phyloP scores from a whole-genome alignment of 495 filamentous ascomycete species.

The Penicillium diatomitis region DNA sequence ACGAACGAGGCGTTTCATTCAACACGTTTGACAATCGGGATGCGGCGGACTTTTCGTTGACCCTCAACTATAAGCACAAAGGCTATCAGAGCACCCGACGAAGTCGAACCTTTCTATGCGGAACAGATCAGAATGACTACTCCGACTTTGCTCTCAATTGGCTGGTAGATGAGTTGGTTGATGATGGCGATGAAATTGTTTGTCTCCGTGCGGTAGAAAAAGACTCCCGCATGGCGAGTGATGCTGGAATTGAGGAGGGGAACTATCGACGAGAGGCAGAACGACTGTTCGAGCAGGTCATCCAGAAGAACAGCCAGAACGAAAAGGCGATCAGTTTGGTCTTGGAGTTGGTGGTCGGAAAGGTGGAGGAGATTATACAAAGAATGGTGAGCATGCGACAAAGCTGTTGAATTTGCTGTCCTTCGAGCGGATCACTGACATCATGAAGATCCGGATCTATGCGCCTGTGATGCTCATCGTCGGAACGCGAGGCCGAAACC shows the following conservation, averaged over 20 bases:
- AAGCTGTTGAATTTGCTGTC: neutral
- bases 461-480: conserved; percentile 94
- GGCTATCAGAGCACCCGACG: conserved; percentile 78
- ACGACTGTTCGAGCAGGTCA: conserved; percentile 65
- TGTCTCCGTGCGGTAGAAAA: conserved; percentile 88
- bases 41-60: conserved; percentile 70
- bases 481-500: conserved; percentile 77
- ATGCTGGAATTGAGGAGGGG: conserved; percentile 56
- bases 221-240: conserved; percentile 63
- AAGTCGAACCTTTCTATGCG: conserved; percentile 87
- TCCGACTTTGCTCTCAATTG: conserved; percentile 92
- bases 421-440: conserved; percentile 6
- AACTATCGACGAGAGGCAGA: conserved; percentile 75
- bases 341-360: conserved; percentile 84
- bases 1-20: conserved; percentile 66
- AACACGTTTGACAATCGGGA: conserved; percentile 88
- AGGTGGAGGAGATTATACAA: conserved; percentile 86
- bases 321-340: conserved; percentile 82
- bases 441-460: conserved; percentile 74
- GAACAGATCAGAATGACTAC: conserved; percentile 90
- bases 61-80: conserved; percentile 78
- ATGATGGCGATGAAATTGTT: conserved; percentile 94
- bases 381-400: conserved; percentile 58
- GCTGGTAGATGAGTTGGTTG: conserved; percentile 88
- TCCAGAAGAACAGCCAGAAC: conserved; percentile 66